Conservation (phyloP, 129 eudicot genomes). For the Artemisia annua region DNA sequence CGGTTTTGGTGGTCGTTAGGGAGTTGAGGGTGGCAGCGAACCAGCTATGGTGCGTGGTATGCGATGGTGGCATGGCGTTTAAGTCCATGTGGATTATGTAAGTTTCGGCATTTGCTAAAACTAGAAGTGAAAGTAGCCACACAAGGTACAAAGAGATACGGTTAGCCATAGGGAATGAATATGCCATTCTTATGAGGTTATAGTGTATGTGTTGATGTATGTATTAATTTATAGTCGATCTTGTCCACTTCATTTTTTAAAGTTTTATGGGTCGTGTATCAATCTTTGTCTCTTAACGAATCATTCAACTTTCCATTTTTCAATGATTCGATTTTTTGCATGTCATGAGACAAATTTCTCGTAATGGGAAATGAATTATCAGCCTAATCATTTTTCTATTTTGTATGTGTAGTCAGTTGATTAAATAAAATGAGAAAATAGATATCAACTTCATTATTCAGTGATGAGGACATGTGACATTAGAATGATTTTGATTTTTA, state of each 20-base stretch:
- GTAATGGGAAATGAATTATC: too few species aligned
- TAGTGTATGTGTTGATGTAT: slow-evolving; percentile 7
- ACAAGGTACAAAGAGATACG: slow-evolving; percentile 29
- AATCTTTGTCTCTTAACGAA: neutral
- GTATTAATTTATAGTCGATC: slow-evolving; percentile 22
- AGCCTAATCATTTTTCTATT: too few species aligned
- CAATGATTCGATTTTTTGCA: neutral
- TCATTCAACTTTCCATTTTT: neutral
- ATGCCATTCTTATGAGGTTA: slow-evolving; percentile 15
- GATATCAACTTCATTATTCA: too few species aligned
- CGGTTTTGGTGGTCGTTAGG: slow-evolving; percentile 1
- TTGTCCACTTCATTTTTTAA: neutral
- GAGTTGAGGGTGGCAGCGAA: slow-evolving; percentile 62
- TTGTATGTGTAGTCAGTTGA: too few species aligned
- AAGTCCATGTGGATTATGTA: slow-evolving; percentile 80
- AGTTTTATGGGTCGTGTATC: slow-evolving; percentile 1
- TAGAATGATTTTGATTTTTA: too few species aligned
- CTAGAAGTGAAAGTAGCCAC: slow-evolving; percentile 33
- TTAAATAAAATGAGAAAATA: too few species aligned
- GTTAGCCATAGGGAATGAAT: slow-evolving; percentile 46
- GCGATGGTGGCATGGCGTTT: slow-evolving; percentile 69
- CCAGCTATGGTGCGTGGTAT: slow-evolving; percentile 71
- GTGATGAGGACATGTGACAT: too few species aligned
- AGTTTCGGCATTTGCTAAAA: slow-evolving; percentile 39
- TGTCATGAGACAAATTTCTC: too few species aligned